Conservation (phyloP, 129 eudicot species). For the Chrysanthemum lavandulifolium region DNA sequence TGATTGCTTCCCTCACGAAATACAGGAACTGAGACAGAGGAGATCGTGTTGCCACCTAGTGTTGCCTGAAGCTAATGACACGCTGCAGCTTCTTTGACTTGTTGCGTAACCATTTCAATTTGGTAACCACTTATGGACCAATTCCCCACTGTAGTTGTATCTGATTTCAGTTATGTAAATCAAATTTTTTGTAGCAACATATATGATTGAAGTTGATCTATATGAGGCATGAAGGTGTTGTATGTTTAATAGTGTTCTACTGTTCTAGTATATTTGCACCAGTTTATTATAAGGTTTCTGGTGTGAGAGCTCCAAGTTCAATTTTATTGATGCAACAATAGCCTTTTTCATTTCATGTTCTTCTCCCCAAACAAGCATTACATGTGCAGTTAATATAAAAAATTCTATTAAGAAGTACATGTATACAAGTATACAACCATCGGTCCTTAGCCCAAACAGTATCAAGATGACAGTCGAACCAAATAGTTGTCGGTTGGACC, state of each 20-base stretch:
- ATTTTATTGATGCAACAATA: no score
- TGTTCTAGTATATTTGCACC: slow-evolving; percentile 14
- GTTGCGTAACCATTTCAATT: not conserved
- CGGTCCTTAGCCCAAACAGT: no score
- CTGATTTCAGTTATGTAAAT: slow-evolving; percentile 24
- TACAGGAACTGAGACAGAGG: slow-evolving; percentile 27
- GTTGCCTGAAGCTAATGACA: slow-evolving; percentile 18
- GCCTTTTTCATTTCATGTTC: no score
- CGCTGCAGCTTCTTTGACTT: not conserved
- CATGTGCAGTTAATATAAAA: no score
- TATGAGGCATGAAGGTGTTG: slow-evolving; percentile 20
- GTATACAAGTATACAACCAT: no score
- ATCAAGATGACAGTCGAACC: no score
- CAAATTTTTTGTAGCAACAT: slow-evolving; percentile 28
- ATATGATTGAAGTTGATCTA: slow-evolving; percentile 28
- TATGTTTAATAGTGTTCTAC: slow-evolving; percentile 13
- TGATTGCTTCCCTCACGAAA: slow-evolving; percentile 13
- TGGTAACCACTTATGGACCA: not conserved
- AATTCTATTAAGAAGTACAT: no score
- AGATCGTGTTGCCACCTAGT: slow-evolving; percentile 27
- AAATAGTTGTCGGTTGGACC: no score
- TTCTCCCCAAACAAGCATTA: no score
- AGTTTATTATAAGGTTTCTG: no score
- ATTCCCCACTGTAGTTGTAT: slow-evolving; percentile 23
- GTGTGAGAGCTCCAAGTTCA: no score